Conservation (phyloP, 1,284 basidiomycete species). For the Ustilago curta region DNA sequence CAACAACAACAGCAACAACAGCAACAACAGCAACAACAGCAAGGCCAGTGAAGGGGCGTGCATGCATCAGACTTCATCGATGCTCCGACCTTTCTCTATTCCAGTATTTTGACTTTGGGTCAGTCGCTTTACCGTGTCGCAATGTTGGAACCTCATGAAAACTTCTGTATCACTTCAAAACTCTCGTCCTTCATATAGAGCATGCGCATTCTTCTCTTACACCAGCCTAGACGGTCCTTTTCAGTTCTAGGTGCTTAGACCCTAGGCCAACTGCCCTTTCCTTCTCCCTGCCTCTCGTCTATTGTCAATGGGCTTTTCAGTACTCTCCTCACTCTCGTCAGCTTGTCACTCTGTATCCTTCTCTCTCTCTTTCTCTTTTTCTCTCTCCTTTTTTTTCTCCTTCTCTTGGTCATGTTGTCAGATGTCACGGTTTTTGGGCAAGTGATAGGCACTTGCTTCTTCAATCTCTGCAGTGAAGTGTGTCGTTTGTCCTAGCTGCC, state of each 20-base stretch:
- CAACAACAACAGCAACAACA: slow-evolving; percentile 8
- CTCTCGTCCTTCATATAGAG: slow-evolving; percentile 2
- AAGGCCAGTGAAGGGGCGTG: slow-evolving; percentile 3
- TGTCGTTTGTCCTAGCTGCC: neutral
- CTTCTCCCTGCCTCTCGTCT: neutral
- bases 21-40: slow-evolving; percentile 7
- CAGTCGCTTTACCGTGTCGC: neutral
- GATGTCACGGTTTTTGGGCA: neutral
- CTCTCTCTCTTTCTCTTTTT: no score
- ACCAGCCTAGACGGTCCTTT: slow-evolving; percentile 3
- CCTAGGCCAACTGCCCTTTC: slow-evolving; percentile 1
- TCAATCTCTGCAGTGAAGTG: neutral
- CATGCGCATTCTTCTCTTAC: neutral
- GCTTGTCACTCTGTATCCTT: no score
- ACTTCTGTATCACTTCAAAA: slow-evolving; percentile 2
- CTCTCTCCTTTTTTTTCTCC: slow-evolving; percentile 13
- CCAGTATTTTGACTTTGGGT: neutral
- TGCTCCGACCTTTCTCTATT: no score
- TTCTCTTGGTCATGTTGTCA: slow-evolving; percentile 1
- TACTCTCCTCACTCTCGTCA: slow-evolving; percentile 1
- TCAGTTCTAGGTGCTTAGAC: neutral
- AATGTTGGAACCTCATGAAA: neutral
- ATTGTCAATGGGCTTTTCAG: slow-evolving; percentile 2
- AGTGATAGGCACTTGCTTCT: slow-evolving; percentile 2
- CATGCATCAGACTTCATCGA: neutral